Percentiles rank a stretch among this genome's conserved stretches.
Conservation (phyloP, 1,284 basidiomycete species). For the Schizopora paradoxa region DNA sequence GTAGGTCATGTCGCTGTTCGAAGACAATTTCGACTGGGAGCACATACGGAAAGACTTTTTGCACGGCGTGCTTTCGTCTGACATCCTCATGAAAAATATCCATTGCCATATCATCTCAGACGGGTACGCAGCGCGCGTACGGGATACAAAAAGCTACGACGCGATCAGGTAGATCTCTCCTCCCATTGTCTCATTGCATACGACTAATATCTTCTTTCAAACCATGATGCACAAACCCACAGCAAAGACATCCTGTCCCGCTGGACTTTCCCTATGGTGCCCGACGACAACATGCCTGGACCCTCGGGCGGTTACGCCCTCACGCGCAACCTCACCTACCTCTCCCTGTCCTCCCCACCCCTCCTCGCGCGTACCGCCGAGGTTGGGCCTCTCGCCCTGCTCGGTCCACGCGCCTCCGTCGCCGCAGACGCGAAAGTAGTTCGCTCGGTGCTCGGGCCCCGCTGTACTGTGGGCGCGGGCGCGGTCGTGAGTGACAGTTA, state of each 20-base stretch:
- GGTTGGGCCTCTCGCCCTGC: conserved; percentile 76
- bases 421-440: conserved; percentile 58
- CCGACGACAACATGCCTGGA: conserved; percentile 87
- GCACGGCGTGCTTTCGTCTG: conserved; percentile 93
- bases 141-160: conserved; percentile 87
- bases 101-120: conserved; percentile 83
- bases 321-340: conserved; percentile 80
- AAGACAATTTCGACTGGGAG: conserved; percentile 98
- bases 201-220: conserved; percentile 8
- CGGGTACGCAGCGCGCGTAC: conserved; percentile 84
- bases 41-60: conserved; percentile 92
- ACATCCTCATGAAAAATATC: conserved; percentile 93
- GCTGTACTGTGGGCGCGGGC: conserved; percentile 63
- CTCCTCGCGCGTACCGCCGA: conserved; percentile 52
- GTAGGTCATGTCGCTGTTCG: conserved; percentile 94
- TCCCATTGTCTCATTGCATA: conserved; percentile 5
- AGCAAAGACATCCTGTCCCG: conserved; percentile 89
- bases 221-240: neutral
- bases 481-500: conserved; percentile 70
- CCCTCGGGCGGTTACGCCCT: conserved; percentile 72
- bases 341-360: conserved; percentile 37
- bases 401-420: conserved; percentile 68
- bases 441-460: conserved; percentile 71
- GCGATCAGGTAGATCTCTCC: conserved; percentile 59
- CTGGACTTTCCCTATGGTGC: conserved; percentile 93